Base-by-base conservation (phyloP, 352 stramenopile species). In the Phytophthora palmivora region DNA sequence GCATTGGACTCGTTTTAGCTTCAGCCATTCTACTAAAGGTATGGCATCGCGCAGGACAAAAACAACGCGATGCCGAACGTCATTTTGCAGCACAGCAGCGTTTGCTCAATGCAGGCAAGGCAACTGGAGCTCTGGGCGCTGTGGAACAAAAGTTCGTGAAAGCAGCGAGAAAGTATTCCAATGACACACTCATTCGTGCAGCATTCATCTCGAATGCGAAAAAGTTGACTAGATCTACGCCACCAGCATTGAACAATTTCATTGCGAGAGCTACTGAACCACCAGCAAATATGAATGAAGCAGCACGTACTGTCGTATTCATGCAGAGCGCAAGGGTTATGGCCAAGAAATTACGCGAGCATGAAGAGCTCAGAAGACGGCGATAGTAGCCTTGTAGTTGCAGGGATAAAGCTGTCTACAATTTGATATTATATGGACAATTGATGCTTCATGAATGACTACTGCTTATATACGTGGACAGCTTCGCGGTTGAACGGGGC, bases 1-100 rank as follows among this genome's bases (percentile, higher is more conserved):
- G 37, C 2, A 82, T 88, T 36, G 67, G 41, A 3, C 68, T 71
- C 0, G 19, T 67, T 14, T 67, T 67, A 1, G 52, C 63, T 0
- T 22, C 61, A 1, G 43, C 41, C 7, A 67, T 82, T 53, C 55
- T 72, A 24, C n/a, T 57, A 28, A 44, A 42, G 1, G 58, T 70
- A 9, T 67, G 63, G 22, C 52, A 59, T 34, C 61, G 41, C 2
- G 45, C 39, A 34, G 37, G 30, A 16, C 15, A 41, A 4, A n/a
- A 69, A 30, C 26, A 55, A 32, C 54, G 32, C 26, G 54, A 69
- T n/a, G 24, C 46, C 1, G 45, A 69, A 12, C 45, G 38, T 15
- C 44, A 54, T 1, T 54, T 69, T 30, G 53, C 30, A 48, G 44
- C 53, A 6, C 60, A 69, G 30, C 60, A 63, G 16, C 53, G 53